phyloP scores from a whole-genome alignment of 2,329 filamentous ascomycete species.

The Colletotrichum neosansevieriae region DNA sequence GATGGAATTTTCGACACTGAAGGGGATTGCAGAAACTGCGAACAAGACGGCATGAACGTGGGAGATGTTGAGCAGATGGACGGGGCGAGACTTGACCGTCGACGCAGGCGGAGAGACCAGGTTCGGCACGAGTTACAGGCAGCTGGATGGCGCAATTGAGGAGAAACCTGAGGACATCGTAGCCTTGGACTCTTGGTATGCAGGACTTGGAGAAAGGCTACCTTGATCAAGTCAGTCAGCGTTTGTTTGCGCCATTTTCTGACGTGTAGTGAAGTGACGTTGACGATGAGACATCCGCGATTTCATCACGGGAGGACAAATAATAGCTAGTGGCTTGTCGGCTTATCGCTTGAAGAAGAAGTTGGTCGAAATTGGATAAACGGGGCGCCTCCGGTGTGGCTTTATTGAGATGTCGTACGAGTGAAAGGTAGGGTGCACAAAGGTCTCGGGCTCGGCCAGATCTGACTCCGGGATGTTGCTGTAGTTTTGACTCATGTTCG shows the following conservation, averaged over 20 bases:
- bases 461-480: not conserved
- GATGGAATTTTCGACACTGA: not conserved
- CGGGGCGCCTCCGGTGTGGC: constrained; percentile 25
- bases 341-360: not conserved
- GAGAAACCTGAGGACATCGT: not conserved
- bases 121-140: not conserved
- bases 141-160: not conserved
- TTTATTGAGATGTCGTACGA: not conserved
- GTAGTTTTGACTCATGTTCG: not conserved
- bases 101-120: not conserved
- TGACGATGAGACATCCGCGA: not conserved
- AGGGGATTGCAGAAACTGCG: not conserved
- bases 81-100: not conserved
- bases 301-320: not conserved
- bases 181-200: not conserved
- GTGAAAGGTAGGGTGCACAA: not conserved
- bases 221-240: not conserved
- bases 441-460: not conserved
- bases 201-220: rapidly evolving
- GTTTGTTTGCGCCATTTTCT: not conserved
- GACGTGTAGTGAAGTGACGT: not conserved
- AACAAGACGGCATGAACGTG: not conserved
- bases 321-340: not conserved
- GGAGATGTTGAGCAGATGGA: not conserved
- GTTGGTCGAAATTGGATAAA: not conserved